Evolutionary conservation across 805 yeast species (phyloP).

Genomic region (Peterozyma xylosa): DNA sequence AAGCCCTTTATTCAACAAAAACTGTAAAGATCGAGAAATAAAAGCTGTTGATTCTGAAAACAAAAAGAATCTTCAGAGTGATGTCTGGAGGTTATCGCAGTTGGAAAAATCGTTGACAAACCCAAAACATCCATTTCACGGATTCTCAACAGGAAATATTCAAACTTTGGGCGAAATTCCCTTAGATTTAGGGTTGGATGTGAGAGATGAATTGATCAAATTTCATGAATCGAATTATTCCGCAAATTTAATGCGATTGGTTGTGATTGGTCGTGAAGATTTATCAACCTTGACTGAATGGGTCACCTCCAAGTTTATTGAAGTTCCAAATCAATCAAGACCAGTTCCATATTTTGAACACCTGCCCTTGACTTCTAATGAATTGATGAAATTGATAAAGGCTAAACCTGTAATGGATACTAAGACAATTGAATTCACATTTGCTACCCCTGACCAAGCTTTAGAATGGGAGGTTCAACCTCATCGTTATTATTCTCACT

Average conservation of each 20-base stretch:
- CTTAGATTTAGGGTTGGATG: conserved; percentile 50
- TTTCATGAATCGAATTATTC: conserved; percentile 72
- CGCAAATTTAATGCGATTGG: conserved; percentile 82
- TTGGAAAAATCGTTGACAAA: conserved; percentile 70
- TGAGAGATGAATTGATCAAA: conserved; percentile 71
- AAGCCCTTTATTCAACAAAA: conserved; percentile 62
- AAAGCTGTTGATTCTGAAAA: conserved; percentile 94
- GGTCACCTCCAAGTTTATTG: conserved; percentile 60
- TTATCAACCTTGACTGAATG: conserved; percentile 64
- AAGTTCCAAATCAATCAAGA: conserved; percentile 45
- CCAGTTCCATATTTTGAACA: conserved; percentile 36
- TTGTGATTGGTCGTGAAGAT: conserved; percentile 74
- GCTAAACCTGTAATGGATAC: conserved; percentile 83
- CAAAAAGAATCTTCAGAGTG: conserved; percentile 88
- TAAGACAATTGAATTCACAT: conserved; percentile 57
- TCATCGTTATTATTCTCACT: conserved; percentile 63
- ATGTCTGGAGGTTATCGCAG: conserved; percentile 83
- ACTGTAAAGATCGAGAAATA: conserved; percentile 86
- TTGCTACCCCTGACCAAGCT: conserved; percentile 70
- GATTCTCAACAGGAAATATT: conserved; percentile 86
- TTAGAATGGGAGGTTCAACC: conserved; percentile 65
- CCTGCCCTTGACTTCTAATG: conserved; percentile 39
- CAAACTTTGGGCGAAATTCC: conserved; percentile 70
- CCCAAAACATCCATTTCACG: conserved; percentile 73
- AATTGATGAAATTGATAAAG: conserved; percentile 45